Evolutionary conservation across 2,329 filamentous ascomycete species (phyloP), one percentile per base, ranked within the genome.

Genomic region (Mycosphaerella sp.): DNA sequence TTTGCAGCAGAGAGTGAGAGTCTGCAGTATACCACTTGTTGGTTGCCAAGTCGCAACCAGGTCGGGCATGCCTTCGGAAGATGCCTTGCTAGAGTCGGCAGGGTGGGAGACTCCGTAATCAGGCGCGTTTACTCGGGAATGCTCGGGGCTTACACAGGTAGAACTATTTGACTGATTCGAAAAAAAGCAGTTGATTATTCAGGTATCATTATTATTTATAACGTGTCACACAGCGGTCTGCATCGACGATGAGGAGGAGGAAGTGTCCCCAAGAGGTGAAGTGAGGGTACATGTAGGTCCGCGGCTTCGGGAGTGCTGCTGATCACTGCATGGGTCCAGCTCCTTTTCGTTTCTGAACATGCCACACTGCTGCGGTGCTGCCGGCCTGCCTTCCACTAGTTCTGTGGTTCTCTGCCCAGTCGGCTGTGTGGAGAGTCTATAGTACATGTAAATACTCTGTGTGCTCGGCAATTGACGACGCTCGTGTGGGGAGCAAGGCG

Each of bases 161-260:
- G n/a, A n/a, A n/a, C 13, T 37, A 28, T 5, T 7, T 4, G 21
- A 18, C 16, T n/a, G 36, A 4, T 4, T 4, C 6, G 6, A 6
- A 8, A 14, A 6, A 41, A 21, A 25, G 4, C 21, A 6, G 4
- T 21, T 21, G 21, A 6, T 1, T 21, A 4, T 6, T 6, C 21
- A 21, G 21, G 21, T 21, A 6, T 21, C 21, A 21, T n/a, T n/a
- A n/a, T 30, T 30, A 27, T 13, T n/a, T 49, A n/a, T 17, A 49
- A 39, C 27, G 28, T 27, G 30, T 37, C 41, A 44, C 41, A 50
- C 30, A 32, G 35, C 32, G 32, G 25, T 16, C 21, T 25, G 21
- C 32, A 50, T 50, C 47, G 47, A 44, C 47, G 47, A 50, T 50
- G 40, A 18, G 21, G 21, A 35, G n/a, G n/a, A n/a, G n/a, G n/a